Conservation (phyloP, 192 early-diverging fungal genomes). For the Anaeromyces robustus region DNA sequence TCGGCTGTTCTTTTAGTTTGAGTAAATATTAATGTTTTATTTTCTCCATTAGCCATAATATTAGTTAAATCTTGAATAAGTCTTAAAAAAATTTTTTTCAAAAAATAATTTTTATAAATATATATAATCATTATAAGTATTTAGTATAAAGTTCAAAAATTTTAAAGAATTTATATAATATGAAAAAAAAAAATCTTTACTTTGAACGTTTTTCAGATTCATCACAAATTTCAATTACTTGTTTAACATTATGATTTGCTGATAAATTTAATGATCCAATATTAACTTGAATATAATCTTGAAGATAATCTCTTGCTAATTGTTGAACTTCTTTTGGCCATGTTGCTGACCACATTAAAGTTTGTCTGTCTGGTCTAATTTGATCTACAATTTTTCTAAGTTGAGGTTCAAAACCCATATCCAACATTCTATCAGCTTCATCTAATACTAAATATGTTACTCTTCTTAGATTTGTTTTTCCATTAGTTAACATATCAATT, state of each 20-base stretch:
- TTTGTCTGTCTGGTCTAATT: slow-evolving; percentile 94
- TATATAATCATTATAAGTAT: no score
- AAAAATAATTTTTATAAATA: no score
- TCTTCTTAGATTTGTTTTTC: slow-evolving; percentile 75
- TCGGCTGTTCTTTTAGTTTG: slow-evolving; percentile 29
- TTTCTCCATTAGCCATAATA: slow-evolving; percentile 3
- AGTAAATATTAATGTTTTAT: slow-evolving; percentile 4
- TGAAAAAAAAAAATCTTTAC: slow-evolving; percentile 11
- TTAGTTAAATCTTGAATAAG: slow-evolving; percentile 21
- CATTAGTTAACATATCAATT: slow-evolving; percentile 86
- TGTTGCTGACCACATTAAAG: slow-evolving; percentile 98
- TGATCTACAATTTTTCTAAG: slow-evolving; percentile 95
- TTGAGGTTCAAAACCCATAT: slow-evolving; percentile 98
- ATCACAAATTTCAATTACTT: slow-evolving; percentile 76
- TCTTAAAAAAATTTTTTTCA: no score
- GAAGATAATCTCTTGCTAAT: slow-evolving; percentile 78
- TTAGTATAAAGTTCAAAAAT: not conserved
- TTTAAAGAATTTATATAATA: not conserved
- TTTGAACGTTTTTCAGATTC: slow-evolving; percentile 75
- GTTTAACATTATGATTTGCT: slow-evolving; percentile 83
- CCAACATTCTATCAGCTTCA: slow-evolving; percentile 98
- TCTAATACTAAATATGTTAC: slow-evolving; percentile 96
- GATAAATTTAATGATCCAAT: slow-evolving; percentile 84
- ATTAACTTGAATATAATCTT: slow-evolving; percentile 92
- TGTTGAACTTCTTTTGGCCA: slow-evolving; percentile 95